Percentiles rank a stretch among this genome's conserved stretches.
phyloP scores from a whole-genome alignment of 2,329 filamentous ascomycete species.

The Stachybotrys elegans region DNA sequence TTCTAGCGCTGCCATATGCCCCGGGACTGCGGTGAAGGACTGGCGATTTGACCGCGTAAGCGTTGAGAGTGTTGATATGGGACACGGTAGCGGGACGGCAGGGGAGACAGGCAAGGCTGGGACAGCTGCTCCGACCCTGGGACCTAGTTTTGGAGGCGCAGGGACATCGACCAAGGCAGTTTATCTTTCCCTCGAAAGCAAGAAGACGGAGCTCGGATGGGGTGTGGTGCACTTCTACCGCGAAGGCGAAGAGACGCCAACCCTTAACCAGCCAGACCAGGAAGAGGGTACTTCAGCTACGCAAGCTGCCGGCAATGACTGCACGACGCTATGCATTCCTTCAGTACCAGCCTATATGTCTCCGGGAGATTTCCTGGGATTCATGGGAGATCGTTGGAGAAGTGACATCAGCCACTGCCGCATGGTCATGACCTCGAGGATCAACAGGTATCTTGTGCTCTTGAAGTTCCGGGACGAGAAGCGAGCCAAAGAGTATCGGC shows the following conservation, averaged over 20 bases:
- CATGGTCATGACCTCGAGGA: slow-evolving; percentile 83
- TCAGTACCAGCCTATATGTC: slow-evolving; percentile 93
- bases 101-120: slow-evolving; percentile 34
- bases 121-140: slow-evolving; percentile 47
- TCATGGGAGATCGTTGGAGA: slow-evolving; percentile 82
- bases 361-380: slow-evolving; percentile 84
- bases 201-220: slow-evolving; percentile 77
- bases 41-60: slow-evolving; percentile 78
- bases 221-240: slow-evolving; percentile 92
- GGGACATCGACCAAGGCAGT: slow-evolving; percentile 79
- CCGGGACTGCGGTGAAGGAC: slow-evolving; percentile 53
- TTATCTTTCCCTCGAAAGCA: slow-evolving; percentile 66
- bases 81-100: slow-evolving; percentile 23
- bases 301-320: slow-evolving; percentile 49
- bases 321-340: slow-evolving; percentile 86
- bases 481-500: slow-evolving; percentile 74
- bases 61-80: slow-evolving; percentile 76
- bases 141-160: slow-evolving; percentile 49
- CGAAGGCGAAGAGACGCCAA: slow-evolving; percentile 70
- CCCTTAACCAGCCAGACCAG: slow-evolving; percentile 31
- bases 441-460: slow-evolving; percentile 90
- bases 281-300: slow-evolving; percentile 22
- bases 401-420: slow-evolving; percentile 87
- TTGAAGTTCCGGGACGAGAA: slow-evolving; percentile 83
- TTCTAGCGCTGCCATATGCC: slow-evolving; percentile 38